These are phyloP conservation scores for Tillandsia fasciculata DNA, from an alignment of 176 grass and related monocot species.

Conservation along the genomic window DNA sequence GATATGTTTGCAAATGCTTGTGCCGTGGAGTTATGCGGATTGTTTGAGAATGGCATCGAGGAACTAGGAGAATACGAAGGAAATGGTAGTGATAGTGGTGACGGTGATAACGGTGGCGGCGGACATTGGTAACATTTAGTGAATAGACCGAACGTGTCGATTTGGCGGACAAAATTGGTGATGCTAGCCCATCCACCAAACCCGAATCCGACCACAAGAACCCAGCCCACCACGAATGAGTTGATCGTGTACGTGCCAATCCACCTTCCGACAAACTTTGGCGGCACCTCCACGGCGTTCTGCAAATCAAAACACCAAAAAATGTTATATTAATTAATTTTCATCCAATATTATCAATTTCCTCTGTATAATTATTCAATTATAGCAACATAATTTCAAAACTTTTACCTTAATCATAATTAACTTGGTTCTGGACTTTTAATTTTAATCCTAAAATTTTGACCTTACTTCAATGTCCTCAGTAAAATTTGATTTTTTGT, in stretches of 20 bases:
- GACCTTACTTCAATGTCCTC: too few species aligned
- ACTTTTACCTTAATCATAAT: too few species aligned
- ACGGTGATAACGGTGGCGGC: constrained; percentile 15
- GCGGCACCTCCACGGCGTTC: constrained; percentile 75
- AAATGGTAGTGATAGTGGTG: background rate
- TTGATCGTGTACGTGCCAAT: constrained; percentile 74
- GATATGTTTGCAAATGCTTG: constrained; percentile 9
- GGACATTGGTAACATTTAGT: constrained; percentile 99
- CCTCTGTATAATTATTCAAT: too few species aligned
- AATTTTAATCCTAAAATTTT: too few species aligned
- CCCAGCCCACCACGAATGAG: constrained; percentile 84
- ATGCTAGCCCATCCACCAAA: constrained; percentile 98
- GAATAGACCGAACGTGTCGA: constrained; percentile 91
- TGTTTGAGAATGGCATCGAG: constrained; percentile 27
- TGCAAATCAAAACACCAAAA: constrained; percentile 23
- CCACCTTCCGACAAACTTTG: constrained; percentile 73
- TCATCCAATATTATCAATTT: too few species aligned
- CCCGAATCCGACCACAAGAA: constrained; percentile 95
- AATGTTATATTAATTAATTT: too few species aligned
- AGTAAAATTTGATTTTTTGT: too few species aligned
- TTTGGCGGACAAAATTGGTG: constrained; percentile 91
- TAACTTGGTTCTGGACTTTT: too few species aligned
- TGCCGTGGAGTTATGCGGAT: constrained; percentile 21
- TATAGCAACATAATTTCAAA: too few species aligned
- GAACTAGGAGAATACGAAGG: constrained; percentile 8